Conservation (phyloP, 225 moss, liverwort and hornwort species). For the Physcomitrium patens region DNA sequence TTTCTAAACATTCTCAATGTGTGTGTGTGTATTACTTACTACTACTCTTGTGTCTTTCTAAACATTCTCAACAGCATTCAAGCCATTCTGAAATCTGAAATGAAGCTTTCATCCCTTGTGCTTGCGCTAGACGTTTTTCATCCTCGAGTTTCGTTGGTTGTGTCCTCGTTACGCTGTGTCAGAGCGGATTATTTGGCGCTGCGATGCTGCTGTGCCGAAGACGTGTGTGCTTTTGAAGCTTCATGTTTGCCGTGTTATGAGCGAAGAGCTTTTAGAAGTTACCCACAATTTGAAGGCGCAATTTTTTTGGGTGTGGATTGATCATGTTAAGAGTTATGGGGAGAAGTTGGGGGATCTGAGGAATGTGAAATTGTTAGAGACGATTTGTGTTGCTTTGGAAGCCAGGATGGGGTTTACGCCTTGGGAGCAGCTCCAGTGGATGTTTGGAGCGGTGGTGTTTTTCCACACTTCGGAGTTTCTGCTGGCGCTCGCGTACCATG, state of each 20-base stretch:
- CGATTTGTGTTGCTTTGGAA: background rate
- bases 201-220: background rate
- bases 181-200: too few species aligned
- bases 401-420: slow-evolving; percentile 39
- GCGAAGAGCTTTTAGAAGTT: background rate
- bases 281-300: background rate
- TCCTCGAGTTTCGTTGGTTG: background rate
- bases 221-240: background rate
- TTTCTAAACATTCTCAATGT: too few species aligned
- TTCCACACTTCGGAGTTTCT: slow-evolving; percentile 87
- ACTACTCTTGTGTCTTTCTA: too few species aligned
- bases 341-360: slow-evolving; percentile 12
- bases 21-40: too few species aligned
- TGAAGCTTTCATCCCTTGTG: background rate
- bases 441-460: slow-evolving; percentile 56
- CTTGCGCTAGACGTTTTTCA: background rate
- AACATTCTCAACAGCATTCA: too few species aligned
- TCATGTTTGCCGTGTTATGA: slow-evolving; percentile 20
- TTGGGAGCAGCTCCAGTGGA: slow-evolving; percentile 61
- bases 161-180: background rate
- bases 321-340: slow-evolving; percentile 21
- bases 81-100: too few species aligned
- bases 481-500: slow-evolving; percentile 69
- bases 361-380: slow-evolving; percentile 38
- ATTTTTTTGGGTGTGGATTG: background rate